Conservation (phyloP, 2,329 filamentous ascomycete genomes). For the Phialophora verrucosa region DNA sequence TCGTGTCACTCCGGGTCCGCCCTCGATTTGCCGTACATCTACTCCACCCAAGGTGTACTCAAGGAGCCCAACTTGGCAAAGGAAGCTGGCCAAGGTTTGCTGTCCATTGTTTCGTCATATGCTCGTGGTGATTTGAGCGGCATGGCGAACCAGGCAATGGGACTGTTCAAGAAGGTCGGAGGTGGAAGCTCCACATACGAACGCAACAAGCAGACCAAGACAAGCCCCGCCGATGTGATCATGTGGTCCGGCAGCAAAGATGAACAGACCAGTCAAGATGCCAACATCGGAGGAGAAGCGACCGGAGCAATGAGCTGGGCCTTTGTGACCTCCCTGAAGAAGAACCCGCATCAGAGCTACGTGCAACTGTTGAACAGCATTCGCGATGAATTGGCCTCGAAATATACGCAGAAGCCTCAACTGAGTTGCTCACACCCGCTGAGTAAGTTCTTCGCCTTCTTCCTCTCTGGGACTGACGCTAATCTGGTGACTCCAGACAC, state of each 20-base stretch:
- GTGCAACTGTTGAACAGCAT: slow-evolving; percentile 95
- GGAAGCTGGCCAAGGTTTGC: slow-evolving; percentile 68
- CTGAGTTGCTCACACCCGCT: slow-evolving; percentile 94
- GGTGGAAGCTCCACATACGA: slow-evolving; percentile 78
- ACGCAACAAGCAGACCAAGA: slow-evolving; percentile 84
- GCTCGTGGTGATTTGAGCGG: slow-evolving; percentile 81
- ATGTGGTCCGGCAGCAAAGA: slow-evolving; percentile 99
- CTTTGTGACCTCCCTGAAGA: slow-evolving; percentile 87
- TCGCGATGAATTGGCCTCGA: slow-evolving; percentile 81
- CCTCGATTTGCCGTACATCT: slow-evolving; percentile 70
- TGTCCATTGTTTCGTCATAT: slow-evolving; percentile 75
- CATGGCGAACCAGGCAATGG: slow-evolving; percentile 79
- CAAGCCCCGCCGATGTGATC: slow-evolving; percentile 90
- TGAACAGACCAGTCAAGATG: slow-evolving; percentile 91
- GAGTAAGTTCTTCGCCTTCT: slow-evolving; percentile 64
- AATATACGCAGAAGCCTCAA: slow-evolving; percentile 95
- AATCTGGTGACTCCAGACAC: slow-evolving; percentile 57
- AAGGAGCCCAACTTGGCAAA: slow-evolving; percentile 72
- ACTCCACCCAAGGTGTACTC: slow-evolving; percentile 70
- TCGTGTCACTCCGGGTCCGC: slow-evolving; percentile 72
- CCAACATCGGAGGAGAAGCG: slow-evolving; percentile 82
- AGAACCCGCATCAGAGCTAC: slow-evolving; percentile 95
- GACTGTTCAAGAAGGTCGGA: slow-evolving; percentile 85
- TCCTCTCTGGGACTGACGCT: slow-evolving; percentile 38
- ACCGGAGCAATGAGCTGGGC: slow-evolving; percentile 99